These are phyloP conservation scores for Nidularia sp. DNA, from an alignment of 768 basidiomycete species.

Conservation along the genomic window DNA sequence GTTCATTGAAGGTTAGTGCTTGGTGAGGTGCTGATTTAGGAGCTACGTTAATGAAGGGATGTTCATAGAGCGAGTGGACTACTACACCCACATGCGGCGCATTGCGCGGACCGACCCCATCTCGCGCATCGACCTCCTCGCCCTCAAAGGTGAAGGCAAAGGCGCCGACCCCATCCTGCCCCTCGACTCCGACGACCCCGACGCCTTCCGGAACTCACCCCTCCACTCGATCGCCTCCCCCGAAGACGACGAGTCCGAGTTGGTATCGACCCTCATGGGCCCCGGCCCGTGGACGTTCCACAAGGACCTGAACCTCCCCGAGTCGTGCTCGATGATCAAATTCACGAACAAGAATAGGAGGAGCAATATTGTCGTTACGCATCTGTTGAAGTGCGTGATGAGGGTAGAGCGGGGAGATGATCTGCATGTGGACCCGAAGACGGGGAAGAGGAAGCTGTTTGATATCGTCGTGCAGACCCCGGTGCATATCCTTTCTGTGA, in stretches of 20 bases:
- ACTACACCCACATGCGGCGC: constrained; percentile 65
- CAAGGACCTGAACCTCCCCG: constrained; percentile 64
- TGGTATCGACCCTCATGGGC: constrained; percentile 61
- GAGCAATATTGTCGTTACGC: constrained; percentile 71
- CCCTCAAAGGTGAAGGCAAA: constrained; percentile 53
- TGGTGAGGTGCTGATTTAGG: not conserved
- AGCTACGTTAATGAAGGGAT: constrained; percentile 7
- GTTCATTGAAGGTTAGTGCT: constrained; percentile 66
- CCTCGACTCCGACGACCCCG: constrained; percentile 63
- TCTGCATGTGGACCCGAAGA: constrained; percentile 51
- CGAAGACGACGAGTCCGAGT: constrained; percentile 50
- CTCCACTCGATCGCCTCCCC: constrained; percentile 46
- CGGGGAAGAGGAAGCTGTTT: constrained; percentile 75
- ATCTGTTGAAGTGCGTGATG: constrained; percentile 78
- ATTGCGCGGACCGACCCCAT: constrained; percentile 68
- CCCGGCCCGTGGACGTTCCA: constrained; percentile 88
- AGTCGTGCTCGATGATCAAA: constrained; percentile 54
- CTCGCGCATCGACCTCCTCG: constrained; percentile 56
- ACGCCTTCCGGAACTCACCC: constrained; percentile 65
- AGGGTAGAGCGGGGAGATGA: constrained; percentile 83
- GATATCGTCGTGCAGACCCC: constrained; percentile 87
- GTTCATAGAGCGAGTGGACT: constrained; percentile 70
- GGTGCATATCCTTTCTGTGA: constrained; percentile 81
- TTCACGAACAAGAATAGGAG: constrained; percentile 79
- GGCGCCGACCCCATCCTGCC: constrained; percentile 68